Evolutionary conservation across 257 asterid genomes (phyloP).

Genomic region (Linaria vulgaris): DNA sequence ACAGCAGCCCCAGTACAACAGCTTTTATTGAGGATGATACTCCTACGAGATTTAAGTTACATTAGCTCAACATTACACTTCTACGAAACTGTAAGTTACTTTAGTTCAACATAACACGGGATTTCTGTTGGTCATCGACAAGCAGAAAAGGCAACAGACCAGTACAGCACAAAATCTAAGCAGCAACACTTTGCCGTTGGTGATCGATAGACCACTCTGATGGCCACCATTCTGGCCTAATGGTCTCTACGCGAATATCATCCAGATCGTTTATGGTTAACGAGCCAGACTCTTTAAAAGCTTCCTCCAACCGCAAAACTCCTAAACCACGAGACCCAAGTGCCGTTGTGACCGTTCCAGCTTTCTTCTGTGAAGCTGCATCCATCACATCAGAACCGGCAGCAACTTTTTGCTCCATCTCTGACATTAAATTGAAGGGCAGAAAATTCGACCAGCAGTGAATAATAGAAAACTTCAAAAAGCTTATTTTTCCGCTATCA

Average conservation of each 20-base stretch:
- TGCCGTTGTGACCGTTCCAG: constrained; percentile 69
- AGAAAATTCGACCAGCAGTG: not conserved
- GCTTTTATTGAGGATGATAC: too few relatives aligned
- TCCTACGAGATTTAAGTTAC: too few relatives aligned
- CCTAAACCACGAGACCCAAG: constrained; percentile 77
- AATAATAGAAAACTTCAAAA: not conserved
- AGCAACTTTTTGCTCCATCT: constrained; percentile 54
- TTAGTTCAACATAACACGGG: not conserved
- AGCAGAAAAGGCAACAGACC: not conserved
- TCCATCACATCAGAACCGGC: constrained; percentile 61
- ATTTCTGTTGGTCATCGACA: too few relatives aligned
- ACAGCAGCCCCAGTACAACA: not conserved
- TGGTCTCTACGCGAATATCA: constrained; percentile 55
- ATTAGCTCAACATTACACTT: too few relatives aligned
- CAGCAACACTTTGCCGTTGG: constrained; percentile 40
- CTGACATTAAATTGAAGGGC: constrained; percentile 34
- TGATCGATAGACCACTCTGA: constrained; percentile 57
- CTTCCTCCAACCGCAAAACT: constrained; percentile 58
- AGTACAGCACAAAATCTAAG: constrained; percentile 21
- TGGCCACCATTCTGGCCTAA: constrained; percentile 91
- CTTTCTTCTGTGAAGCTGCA: constrained; percentile 51
- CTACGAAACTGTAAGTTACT: not conserved
- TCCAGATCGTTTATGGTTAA: constrained; percentile 54
- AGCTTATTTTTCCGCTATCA: constrained; percentile 46
- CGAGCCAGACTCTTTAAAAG: constrained; percentile 43